Base-by-base conservation (phyloP, 2,329 filamentous ascomycete genomes). In the Scedosporium apiospermum region DNA sequence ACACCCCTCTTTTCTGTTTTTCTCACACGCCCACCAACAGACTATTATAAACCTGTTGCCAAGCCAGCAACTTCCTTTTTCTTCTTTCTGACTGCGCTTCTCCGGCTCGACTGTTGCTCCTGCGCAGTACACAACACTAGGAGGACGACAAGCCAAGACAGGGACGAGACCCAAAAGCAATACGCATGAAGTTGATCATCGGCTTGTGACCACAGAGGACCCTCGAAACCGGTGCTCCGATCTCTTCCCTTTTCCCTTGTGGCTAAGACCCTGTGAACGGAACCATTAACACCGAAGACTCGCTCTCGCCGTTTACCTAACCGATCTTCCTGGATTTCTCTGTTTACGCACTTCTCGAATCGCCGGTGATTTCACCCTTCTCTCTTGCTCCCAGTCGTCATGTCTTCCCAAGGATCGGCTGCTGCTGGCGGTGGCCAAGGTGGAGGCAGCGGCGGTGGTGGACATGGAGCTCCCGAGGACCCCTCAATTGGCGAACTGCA, bases 401-500 rank as follows among this genome's bases (percentile, higher is more conserved):
- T 55, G 51, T 55, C 51, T 27, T 55, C 21, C 21, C 44, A 21
- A 18, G 23, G 30, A 57, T n/a, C 55, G 27, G 30, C 21, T n/a
- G 26, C 55, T 18, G 55, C 55, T 30, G 55, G 27, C 55, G 57
- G 27, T 34, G 34, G 57, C 57, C 18, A 34, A 18, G 34, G 57
- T 16, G 27, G 34, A 16, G 41, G 23, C 9, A 18, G 58, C 23
- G 58, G 38, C 12, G 58, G 34, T 26, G 57, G 59, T 27, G 44
- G 46, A 16, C 58, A 60, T 16, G 41, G 42, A 18, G n/a, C 44
- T n/a, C 49, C 60, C 10, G 44, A 51, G 49, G 60, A 61, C 26
- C 49, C 60, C 12, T 18, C 49, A 26, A 23, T 61, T 6, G 44
- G 21, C 49, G 49, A 26, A 16, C 53, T 38, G 26, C 53, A 88